Evolutionary conservation across 306 rosid species (phyloP), one percentile per base, ranked within the genome.

Genomic region (Mimosa pudica): DNA sequence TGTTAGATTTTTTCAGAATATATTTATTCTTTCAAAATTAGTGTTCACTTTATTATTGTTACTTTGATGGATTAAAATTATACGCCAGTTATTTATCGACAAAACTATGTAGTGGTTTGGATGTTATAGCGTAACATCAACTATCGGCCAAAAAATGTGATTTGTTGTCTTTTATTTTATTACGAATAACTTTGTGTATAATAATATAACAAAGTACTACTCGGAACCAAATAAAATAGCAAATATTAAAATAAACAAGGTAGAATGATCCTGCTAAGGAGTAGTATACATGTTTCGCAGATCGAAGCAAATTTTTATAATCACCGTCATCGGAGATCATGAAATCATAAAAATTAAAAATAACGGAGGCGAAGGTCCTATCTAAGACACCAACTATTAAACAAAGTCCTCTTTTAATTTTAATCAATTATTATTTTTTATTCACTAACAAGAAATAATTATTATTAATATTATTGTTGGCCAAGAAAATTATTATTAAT

Each of bases 311-410:
- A 24, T 24, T 71, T 51, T 68, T 81, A 70, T 70, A 77, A 42
- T 82, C 85, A 82, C 79, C 85, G 71, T 52, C 82, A 71, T 6
- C 65, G 60, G 49, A 75, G 36, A 74, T 74, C 14, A 70, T 61
- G 17, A 32, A 70, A 75, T 41, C 30, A 36, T 61, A 41, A 54
- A n/a, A 18, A 57, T 8, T 61, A 41, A 54, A n/a, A 18, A 57
- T 8, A 17, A 36, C 2, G 14, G 51, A 75, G 60, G 54, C 64
- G 35, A 67, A 66, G 77, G 77, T 24, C 76, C 12, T 72, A 72
- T 65, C 77, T 7, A 14, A 69, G 77, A 73, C 63, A 67, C 41
- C 49, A 48, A 71, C 66, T 55, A 71, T 72, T 64, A 45, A 11
- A 18, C 24, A 78, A 38, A 73, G 13, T 6, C 8, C 11, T 13